A percentile compares a stretch with the other conserved stretches of the same genome.
These are phyloP conservation scores for Salix koriyanagi DNA, from an alignment of 345 rosid genomes.

Conservation along the genomic window DNA sequence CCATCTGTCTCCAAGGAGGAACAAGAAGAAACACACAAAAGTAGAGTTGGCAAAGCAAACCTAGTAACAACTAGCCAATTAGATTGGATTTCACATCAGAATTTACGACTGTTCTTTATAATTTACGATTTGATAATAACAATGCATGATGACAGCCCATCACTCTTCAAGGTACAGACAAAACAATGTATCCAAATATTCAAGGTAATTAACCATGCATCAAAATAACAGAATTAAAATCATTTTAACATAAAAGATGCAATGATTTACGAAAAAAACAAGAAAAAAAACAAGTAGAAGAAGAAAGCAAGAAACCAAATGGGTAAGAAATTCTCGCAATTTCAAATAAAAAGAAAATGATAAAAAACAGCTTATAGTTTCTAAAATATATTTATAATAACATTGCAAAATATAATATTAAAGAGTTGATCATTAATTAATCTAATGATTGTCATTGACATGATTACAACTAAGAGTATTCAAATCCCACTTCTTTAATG, in stretches of 20 bases:
- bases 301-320: no score
- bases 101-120: neutral
- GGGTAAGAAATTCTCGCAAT: neutral
- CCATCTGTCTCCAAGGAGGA: neutral
- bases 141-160: neutral
- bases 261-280: neutral
- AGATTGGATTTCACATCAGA: neutral
- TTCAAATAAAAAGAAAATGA: neutral
- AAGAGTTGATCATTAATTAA: neutral
- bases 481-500: neutral
- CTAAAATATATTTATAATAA: neutral
- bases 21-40: neutral
- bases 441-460: no score
- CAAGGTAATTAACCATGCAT: neutral
- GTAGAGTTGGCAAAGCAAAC: neutral
- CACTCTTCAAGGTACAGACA: neutral
- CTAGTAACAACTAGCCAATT: neutral
- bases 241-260: neutral
- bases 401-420: neutral
- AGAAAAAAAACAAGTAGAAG: neutral
- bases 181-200: neutral
- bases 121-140: neutral
- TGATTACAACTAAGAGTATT: neutral
- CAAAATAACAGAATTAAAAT: neutral
- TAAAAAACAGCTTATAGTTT: neutral